Evolutionary conservation across 1,139 yeast genomes (phyloP).

Genomic region (Yamadazyma sp.): DNA sequence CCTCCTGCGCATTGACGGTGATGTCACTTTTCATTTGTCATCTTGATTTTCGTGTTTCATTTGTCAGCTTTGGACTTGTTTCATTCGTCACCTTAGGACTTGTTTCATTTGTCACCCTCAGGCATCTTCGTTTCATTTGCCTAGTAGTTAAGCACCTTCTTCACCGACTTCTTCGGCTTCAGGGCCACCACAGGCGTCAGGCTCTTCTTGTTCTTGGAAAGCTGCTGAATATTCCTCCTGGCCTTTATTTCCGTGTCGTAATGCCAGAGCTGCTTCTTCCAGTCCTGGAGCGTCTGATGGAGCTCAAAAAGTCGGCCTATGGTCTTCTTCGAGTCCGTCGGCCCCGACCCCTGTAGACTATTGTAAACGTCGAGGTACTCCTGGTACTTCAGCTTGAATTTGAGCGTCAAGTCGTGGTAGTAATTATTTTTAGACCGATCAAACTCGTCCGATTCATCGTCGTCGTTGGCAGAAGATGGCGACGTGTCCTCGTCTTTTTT

Average conservation of each 20-base stretch:
- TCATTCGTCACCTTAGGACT: too few species aligned
- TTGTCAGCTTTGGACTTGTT: too few species aligned
- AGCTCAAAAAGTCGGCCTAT: conserved; percentile 32
- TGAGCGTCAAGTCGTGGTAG: conserved; percentile 30
- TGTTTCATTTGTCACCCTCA: too few species aligned
- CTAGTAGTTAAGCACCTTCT: conserved; percentile 9
- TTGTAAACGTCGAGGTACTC: conserved; percentile 39
- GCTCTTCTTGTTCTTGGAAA: conserved; percentile 34
- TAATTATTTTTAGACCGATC: conserved; percentile 18
- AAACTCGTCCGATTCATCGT: conserved; percentile 15
- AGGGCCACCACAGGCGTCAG: not conserved
- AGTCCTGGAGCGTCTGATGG: conserved; percentile 33
- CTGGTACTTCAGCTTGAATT: conserved; percentile 37
- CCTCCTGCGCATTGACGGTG: too few species aligned
- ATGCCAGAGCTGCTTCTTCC: conserved; percentile 38
- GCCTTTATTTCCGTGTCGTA: conserved; percentile 34
- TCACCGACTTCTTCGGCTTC: conserved; percentile 1
- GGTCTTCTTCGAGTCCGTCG: conserved; percentile 19
- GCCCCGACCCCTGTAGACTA: conserved; percentile 16
- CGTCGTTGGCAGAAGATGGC: conserved; percentile 31
- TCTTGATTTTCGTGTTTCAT: too few species aligned
- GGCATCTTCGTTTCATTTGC: too few species aligned
- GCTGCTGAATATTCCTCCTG: conserved; percentile 33
- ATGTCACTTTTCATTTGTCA: too few species aligned
- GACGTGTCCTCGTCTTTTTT: conserved; percentile 24